Evolutionary conservation across 768 basidiomycete genomes (phyloP), one percentile per base, ranked within the genome.

Genomic region (Gloeopeniophorella convolvens): DNA sequence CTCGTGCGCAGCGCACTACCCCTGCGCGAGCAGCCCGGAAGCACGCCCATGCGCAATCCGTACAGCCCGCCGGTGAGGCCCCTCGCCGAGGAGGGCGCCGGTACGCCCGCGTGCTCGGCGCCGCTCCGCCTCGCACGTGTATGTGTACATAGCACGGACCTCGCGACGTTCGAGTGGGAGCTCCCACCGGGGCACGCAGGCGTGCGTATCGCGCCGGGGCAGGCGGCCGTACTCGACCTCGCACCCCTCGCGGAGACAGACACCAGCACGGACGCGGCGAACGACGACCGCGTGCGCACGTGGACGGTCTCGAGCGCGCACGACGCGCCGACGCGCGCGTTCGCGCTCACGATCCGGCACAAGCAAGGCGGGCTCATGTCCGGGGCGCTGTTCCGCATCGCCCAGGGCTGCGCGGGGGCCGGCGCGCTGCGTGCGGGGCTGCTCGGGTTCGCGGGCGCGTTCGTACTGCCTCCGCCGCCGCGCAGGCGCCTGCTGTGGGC

Each of bases 271-370:
- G n/a, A n/a, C 16, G 67, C 70, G 10, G 65, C 77, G 15, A 80
- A 80, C 57, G 80, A 82, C 59, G 79, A 83, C 56, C 73, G 78
- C 42, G 73, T 83, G 12, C 76, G 80, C 10, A 82, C 80, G 4
- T 83, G 80, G 80, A 82, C 80, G 0, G 68, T 82, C 15, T 80
- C 81, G 2, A 50, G 55, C 16, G 70, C 70, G 16, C 58, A 59
- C 55, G 46, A 45, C 5, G 45, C 42, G 48, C 44, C 42, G n/a
- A 60, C 62, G 28, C 54, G 50, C 34, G 41, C 61, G 10, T 74
- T 76, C 60, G 62, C 71, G 13, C 55, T 82, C 9, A 83, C 82
- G 15, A 76, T 83, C 68, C 71, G 78, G 27, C 65, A 73, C 56
- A 78, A 79, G 59, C 66, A 66, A 0, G 72, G 72, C 1, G 82